Conservation (phyloP, 108 stramenopile genomes). For the Chaetoceros muelleri region DNA sequence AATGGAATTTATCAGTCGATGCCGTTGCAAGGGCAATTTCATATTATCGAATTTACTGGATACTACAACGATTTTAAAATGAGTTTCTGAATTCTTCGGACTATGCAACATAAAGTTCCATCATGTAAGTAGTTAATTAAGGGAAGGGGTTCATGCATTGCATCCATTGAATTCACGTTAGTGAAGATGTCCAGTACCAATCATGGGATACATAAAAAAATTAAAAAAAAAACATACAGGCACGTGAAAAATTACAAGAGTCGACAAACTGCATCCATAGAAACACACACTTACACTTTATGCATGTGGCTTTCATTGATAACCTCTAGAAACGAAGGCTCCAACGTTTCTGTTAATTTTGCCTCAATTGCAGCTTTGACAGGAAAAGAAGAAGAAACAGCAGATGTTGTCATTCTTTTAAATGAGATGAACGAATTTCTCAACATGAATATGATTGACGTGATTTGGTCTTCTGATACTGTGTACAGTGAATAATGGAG, state of each 20-base stretch:
- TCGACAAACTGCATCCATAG: background rate
- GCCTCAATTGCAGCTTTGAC: conserved; percentile 35
- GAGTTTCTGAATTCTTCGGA: conserved; percentile 81
- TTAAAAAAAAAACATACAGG: background rate
- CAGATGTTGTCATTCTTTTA: too few species aligned
- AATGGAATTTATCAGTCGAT: conserved; percentile 73
- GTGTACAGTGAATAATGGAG: too few species aligned
- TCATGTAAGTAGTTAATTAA: background rate
- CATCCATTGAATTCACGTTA: background rate
- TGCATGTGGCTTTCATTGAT: conserved; percentile 82
- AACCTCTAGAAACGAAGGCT: conserved; percentile 45
- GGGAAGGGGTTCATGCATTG: background rate
- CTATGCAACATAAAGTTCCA: too few species aligned
- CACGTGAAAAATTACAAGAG: background rate
- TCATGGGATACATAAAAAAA: background rate
- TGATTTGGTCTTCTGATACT: too few species aligned
- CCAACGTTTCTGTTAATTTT: conserved; percentile 41
- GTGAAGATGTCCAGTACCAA: background rate
- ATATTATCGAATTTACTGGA: conserved; percentile 60
- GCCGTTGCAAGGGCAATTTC: conserved; percentile 52
- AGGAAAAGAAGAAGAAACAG: too few species aligned
- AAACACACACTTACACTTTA: conserved; percentile 48
- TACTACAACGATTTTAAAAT: conserved; percentile 92
- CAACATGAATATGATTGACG: too few species aligned
- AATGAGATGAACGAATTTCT: too few species aligned